Evolutionary conservation across 805 yeast species (phyloP).

Genomic region (Teunomyces stri): DNA sequence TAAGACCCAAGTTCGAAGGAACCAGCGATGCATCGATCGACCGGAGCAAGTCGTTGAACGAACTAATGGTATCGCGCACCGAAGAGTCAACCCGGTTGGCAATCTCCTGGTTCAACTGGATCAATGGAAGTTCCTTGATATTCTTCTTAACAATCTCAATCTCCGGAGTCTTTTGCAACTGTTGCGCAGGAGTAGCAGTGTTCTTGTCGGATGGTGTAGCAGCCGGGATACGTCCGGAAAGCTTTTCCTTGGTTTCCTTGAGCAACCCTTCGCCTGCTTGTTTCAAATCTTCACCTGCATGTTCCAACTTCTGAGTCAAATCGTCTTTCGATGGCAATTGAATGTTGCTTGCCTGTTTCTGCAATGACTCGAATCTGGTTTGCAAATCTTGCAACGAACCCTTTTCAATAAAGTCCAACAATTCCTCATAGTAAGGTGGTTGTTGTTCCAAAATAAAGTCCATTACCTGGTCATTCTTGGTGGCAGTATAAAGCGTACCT

Average conservation of each 20-base stretch:
- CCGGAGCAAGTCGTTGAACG: conserved; percentile 38
- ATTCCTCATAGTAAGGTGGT: conserved; percentile 42
- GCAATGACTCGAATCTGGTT: conserved; percentile 15
- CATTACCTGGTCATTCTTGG: conserved; percentile 43
- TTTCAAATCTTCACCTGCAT: conserved; percentile 29
- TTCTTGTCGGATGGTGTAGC: background rate
- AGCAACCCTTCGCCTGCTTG: conserved; percentile 31
- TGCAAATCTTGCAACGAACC: conserved; percentile 34
- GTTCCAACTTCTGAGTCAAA: conserved; percentile 31
- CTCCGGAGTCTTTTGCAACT: conserved; percentile 41
- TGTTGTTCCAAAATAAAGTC: conserved; percentile 44
- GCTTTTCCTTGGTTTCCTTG: conserved; percentile 36
- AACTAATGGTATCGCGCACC: conserved; percentile 33
- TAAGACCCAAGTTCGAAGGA: conserved; percentile 25
- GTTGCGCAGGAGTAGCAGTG: conserved; percentile 36
- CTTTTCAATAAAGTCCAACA: conserved; percentile 36
- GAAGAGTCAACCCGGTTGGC: conserved; percentile 29
- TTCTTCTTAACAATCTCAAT: conserved; percentile 31
- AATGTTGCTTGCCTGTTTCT: conserved; percentile 17
- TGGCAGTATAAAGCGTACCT: conserved; percentile 38
- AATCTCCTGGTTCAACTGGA: conserved; percentile 22
- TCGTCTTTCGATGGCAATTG: conserved; percentile 32
- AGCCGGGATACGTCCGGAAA: conserved; percentile 8
- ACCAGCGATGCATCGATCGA: conserved; percentile 31
- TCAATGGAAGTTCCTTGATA: conserved; percentile 31